These are phyloP conservation scores for Trichosporon sp. DNA, from an alignment of 1,284 basidiomycete genomes.

Conservation along the genomic window DNA sequence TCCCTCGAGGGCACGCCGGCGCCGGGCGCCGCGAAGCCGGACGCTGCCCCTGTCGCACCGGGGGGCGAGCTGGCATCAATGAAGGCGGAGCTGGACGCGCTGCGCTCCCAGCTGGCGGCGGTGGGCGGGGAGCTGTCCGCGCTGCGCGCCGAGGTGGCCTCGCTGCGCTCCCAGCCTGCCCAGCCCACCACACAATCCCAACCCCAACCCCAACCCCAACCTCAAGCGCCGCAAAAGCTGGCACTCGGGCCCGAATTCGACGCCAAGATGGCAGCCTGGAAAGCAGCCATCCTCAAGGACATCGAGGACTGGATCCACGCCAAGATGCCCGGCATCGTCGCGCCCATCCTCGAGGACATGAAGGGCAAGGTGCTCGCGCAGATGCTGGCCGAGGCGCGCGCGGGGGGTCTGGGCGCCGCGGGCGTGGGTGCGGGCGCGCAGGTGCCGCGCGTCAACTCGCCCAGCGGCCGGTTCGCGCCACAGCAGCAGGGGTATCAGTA, in stretches of 20 bases:
- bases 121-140: background rate
- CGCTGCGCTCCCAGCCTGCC: no score
- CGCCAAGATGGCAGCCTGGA: background rate
- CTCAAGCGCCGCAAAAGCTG: background rate
- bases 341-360: background rate
- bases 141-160: background rate
- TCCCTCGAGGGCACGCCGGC: background rate
- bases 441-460: background rate
- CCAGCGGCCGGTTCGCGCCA: background rate
- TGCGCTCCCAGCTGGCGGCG: background rate
- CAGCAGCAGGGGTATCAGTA: background rate
- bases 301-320: background rate
- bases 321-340: background rate
- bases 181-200: no score
- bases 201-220: no score
- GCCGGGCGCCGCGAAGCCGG: background rate
- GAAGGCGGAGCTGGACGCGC: background rate
- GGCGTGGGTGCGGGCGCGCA: no score
- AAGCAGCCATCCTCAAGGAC: background rate
- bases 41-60: background rate
- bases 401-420: background rate
- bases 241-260: background rate
- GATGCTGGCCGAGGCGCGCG: background rate
- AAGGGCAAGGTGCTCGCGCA: background rate
- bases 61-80: background rate